Evolutionary conservation across 2,329 filamentous ascomycete genomes (phyloP).

Genomic region (Lachnellula occidentalis): DNA sequence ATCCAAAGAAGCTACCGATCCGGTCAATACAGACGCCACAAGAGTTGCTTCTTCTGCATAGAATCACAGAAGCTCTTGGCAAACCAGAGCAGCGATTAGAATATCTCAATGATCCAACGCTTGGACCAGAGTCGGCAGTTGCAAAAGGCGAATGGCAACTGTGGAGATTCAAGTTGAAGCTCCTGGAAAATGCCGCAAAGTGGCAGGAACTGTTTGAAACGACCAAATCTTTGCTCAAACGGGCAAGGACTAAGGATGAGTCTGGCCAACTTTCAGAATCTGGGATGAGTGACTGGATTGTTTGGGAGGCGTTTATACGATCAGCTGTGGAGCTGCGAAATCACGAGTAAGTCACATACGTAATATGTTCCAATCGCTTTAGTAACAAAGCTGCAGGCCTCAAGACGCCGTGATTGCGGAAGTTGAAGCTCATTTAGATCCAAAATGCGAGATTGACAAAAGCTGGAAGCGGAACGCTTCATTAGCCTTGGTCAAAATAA

Average conservation of each 20-base stretch:
- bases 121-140: constrained; percentile 29
- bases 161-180: constrained; percentile 27
- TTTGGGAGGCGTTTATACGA: constrained; percentile 29
- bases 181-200: constrained; percentile 19
- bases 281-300: constrained; percentile 29
- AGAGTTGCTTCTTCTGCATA: constrained; percentile 29
- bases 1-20: constrained; percentile 23
- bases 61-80: constrained; percentile 22
- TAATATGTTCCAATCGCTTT: not conserved
- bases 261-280: constrained; percentile 24
- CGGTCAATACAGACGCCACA: constrained; percentile 32
- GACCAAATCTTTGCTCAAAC: constrained; percentile 22
- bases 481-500: constrained; percentile 25
- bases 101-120: constrained; percentile 25
- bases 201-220: constrained; percentile 28
- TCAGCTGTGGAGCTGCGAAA: constrained; percentile 22
- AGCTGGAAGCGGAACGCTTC: constrained; percentile 32
- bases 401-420: constrained; percentile 20
- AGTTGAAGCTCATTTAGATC: constrained; percentile 28
- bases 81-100: constrained; percentile 24
- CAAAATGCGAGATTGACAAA: constrained; percentile 28
- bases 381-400: constrained; percentile 12
- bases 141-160: constrained; percentile 33
- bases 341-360: constrained; percentile 20
- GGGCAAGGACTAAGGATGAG: constrained; percentile 27